Percentiles rank a stretch among this genome's conserved stretches.
Evolutionary conservation across 2,329 filamentous ascomycete species (phyloP).

Genomic region (Arthrobotrys pseudoclavata): DNA sequence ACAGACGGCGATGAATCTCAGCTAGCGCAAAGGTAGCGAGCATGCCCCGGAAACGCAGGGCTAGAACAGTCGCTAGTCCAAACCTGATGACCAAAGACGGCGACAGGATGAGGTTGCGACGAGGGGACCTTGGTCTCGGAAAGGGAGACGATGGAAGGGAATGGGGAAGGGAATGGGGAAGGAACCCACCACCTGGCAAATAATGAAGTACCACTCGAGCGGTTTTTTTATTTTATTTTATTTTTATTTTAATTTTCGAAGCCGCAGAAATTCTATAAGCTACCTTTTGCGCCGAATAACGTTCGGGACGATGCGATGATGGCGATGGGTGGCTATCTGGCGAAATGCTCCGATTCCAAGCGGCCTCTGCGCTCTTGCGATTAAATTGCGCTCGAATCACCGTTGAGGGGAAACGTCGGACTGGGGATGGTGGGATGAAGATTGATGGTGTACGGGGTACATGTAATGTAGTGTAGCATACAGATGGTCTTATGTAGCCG

Average conservation of each 20-base stretch:
- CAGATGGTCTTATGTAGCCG: neutral
- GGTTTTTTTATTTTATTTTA: neutral
- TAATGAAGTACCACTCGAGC: conserved; percentile 1
- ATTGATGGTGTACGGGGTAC: neutral
- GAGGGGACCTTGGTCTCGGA: conserved; percentile 19
- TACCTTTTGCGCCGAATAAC: conserved; percentile 51
- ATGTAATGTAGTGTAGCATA: too few species aligned
- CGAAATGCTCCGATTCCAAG: conserved; percentile 42
- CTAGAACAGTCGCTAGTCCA: conserved; percentile 48
- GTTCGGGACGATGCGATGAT: conserved; percentile 5
- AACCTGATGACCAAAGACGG: conserved; percentile 53
- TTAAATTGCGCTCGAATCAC: conserved; percentile 50
- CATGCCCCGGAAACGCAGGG: conserved; percentile 44
- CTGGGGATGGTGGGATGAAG: conserved; percentile 11
- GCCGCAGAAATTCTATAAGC: conserved; percentile 2
- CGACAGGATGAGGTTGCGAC: conserved; percentile 28
- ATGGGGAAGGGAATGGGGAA: neutral
- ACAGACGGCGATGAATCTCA: conserved; percentile 12
- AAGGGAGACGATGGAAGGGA: conserved; percentile 10
- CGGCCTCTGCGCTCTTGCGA: conserved; percentile 44
- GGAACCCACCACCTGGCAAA: conserved; percentile 22
- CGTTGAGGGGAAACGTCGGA: conserved; percentile 28
- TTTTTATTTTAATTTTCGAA: neutral
- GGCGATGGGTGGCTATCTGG: conserved; percentile 18
- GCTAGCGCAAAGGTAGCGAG: conserved; percentile 37